Conservation (phyloP, 2,329 filamentous ascomycete genomes). For the Ceratocystis papillata region DNA sequence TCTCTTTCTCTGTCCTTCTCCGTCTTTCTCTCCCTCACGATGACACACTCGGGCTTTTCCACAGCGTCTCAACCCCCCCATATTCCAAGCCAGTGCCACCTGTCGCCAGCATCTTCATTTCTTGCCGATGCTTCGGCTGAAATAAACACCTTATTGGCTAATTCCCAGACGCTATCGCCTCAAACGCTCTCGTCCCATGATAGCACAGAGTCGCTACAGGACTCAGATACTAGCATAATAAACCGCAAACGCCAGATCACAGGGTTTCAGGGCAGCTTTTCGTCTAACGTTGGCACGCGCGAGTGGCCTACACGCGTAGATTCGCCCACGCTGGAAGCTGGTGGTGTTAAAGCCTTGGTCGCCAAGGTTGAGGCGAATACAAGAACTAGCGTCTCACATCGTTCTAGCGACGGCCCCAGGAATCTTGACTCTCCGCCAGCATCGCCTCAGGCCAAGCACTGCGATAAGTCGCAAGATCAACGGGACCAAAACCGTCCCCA, state of each 20-base stretch:
- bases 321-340: conserved; percentile 1
- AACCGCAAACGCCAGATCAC: conserved; percentile 23
- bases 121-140: conserved; percentile 20
- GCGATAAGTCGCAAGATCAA: background rate
- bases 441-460: background rate
- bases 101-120: conserved; percentile 14
- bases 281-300: conserved; percentile 23
- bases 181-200: background rate
- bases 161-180: conserved; percentile 1
- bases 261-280: conserved; percentile 23
- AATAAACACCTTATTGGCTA: conserved; percentile 17
- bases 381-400: background rate
- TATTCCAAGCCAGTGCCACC: background rate
- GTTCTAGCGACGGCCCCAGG: background rate
- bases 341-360: conserved; percentile 11
- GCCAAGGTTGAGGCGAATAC: conserved; percentile 9
- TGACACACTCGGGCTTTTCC: conserved; percentile 6
- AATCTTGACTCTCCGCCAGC: conserved; percentile 7
- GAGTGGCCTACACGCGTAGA: conserved; percentile 19
- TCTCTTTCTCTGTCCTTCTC: conserved; percentile 2
- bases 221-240: conserved; percentile 20
- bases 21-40: conserved; percentile 8
- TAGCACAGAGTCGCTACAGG: background rate
- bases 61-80: background rate
- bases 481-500: background rate